A percentile compares a stretch with the other conserved stretches of the same genome.
Conservation (phyloP, 805 yeast genomes). For the Wickerhamiella occidentalis region DNA sequence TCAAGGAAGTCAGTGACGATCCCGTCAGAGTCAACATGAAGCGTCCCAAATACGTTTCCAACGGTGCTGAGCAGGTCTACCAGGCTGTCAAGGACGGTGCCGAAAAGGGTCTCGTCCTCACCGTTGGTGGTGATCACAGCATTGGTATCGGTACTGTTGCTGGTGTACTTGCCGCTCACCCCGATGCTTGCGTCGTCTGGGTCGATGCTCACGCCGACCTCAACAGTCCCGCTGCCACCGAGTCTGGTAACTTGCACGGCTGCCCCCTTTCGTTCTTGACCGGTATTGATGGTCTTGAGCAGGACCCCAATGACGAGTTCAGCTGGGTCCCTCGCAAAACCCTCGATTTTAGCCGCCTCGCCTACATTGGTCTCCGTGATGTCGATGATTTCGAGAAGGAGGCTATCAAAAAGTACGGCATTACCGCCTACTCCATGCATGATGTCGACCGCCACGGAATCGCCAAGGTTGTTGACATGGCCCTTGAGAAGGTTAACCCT, state of each 20-base stretch:
- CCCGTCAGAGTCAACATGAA: slow-evolving; percentile 50
- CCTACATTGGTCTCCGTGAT: slow-evolving; percentile 90
- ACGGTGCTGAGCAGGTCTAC: slow-evolving; percentile 53
- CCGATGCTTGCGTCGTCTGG: slow-evolving; percentile 88
- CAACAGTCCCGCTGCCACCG: slow-evolving; percentile 74
- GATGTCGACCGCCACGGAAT: slow-evolving; percentile 92
- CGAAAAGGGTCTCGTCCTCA: slow-evolving; percentile 51
- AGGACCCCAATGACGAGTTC: slow-evolving; percentile 56
- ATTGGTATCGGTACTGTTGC: slow-evolving; percentile 88
- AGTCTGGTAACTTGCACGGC: slow-evolving; percentile 88
- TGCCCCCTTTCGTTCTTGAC: slow-evolving; percentile 87
- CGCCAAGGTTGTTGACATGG: slow-evolving; percentile 83
- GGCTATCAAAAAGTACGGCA: slow-evolving; percentile 55
- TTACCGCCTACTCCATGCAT: slow-evolving; percentile 86
- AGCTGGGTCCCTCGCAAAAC: slow-evolving; percentile 60
- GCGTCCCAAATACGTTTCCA: slow-evolving; percentile 67
- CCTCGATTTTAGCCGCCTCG: slow-evolving; percentile 58
- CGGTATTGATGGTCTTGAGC: slow-evolving; percentile 59
- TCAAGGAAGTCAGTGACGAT: slow-evolving; percentile 29
- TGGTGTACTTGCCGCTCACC: slow-evolving; percentile 65
- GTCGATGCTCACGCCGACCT: slow-evolving; percentile 97
- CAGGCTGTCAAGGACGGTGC: slow-evolving; percentile 45
- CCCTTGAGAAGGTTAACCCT: slow-evolving; percentile 67
- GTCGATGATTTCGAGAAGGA: slow-evolving; percentile 77
- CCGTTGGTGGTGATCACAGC: slow-evolving; percentile 95